phyloP scores from a whole-genome alignment of 371 early-diverging fungal genomes.

The Saksenaea vasiformis region DNA sequence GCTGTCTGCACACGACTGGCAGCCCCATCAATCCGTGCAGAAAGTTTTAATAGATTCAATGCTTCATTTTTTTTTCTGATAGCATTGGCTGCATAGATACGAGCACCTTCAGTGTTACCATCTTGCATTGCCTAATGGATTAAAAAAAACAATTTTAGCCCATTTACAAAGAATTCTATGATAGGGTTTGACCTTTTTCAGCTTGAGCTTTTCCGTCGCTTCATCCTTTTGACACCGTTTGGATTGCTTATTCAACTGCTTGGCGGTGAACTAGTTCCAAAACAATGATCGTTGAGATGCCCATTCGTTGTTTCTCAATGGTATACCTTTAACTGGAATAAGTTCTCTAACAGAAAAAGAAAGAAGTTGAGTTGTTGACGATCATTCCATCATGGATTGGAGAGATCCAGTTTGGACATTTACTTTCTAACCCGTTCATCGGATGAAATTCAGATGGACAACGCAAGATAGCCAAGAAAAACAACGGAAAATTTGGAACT shows the following conservation, averaged over 20 bases:
- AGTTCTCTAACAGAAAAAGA: slow-evolving; percentile 38
- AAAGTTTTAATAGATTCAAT: slow-evolving; percentile 74
- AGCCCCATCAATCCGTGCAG: slow-evolving; percentile 83
- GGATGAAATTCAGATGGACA: neutral
- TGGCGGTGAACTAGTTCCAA: slow-evolving; percentile 73
- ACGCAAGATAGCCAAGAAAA: neutral
- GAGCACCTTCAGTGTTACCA: slow-evolving; percentile 83
- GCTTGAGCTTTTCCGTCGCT: slow-evolving; percentile 63
- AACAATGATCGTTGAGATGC: neutral
- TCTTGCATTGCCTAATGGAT: slow-evolving; percentile 74
- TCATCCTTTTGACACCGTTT: slow-evolving; percentile 80
- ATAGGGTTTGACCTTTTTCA: slow-evolving; percentile 69
- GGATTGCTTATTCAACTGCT: slow-evolving; percentile 74
- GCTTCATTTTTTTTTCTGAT: slow-evolving; percentile 91
- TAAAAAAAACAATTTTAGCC: neutral
- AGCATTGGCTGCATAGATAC: slow-evolving; percentile 85
- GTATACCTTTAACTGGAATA: slow-evolving; percentile 64
- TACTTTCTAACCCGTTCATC: slow-evolving; percentile 13
- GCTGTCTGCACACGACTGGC: slow-evolving; percentile 85
- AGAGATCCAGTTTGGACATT: neutral
- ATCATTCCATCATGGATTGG: neutral
- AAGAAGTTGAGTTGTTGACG: neutral
- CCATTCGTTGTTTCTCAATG: neutral
- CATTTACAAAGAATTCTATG: neutral
- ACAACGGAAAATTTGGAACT: neutral